Evolutionary conservation across 179 eudicot genomes (phyloP), one percentile per base, ranked within the genome.

Genomic region (Pouteria campechiana): DNA sequence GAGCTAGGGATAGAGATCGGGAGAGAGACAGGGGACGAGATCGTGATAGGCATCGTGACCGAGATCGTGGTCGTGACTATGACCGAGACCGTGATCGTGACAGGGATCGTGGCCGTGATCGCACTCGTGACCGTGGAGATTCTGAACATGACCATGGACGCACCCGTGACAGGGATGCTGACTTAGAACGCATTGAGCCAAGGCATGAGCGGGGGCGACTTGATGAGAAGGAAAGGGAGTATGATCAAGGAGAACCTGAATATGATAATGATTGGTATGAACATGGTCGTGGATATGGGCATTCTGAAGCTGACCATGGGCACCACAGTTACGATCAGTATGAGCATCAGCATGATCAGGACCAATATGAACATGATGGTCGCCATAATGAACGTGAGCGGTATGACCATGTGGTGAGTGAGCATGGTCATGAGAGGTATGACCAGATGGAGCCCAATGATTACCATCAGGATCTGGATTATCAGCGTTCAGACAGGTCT

Each of bases 1-100:
- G n/a, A n/a, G 94, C 79, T 44, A 75, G 83, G 69, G 92, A 81
- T 22, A 71, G 92, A 60, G 98, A 90, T 27, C 94, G 94, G 23
- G 96, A 83, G 14, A 75, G 83, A 54, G 77, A 69, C 37, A 61
- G 71, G 50, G 97, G 71, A 44, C 61, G 50, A 52, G 81, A 74
- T 3, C 63, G 66, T 64, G 83, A 74, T 11, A 63, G 72, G 41
- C 81, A 70, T 23, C 53, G 65, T 19, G 74, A 58, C 10, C 78
- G 88, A 25, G 83, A 70, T 24, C 54, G 54, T 27, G 71, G 53
- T n/a, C 46, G 70, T 5, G 54, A 18, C 3, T 50, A 57, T 15
- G 65, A 52, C 16, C 57, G 72, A 17, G 79, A 46, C 5, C 68
- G 76, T 3, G 66, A 37, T 12, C 60, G 74, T 17, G 83, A 63